Conservation (phyloP, 2,329 filamentous ascomycete genomes). For the Zymoseptoria crescenta region DNA sequence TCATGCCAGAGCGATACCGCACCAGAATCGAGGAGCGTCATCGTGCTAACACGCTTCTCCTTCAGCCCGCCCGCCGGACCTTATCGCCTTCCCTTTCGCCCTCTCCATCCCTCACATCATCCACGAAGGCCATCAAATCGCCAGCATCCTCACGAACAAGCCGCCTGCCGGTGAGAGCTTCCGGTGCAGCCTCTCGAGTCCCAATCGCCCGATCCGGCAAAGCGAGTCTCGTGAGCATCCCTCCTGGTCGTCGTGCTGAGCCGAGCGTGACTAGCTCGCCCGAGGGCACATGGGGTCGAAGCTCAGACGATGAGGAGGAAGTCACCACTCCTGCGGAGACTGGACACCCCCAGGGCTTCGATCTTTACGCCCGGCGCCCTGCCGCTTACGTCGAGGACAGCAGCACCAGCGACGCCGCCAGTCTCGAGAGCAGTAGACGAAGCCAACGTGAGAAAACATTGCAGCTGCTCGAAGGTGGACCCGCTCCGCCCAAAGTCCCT, state of each 20-base stretch:
- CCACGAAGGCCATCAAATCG: slow-evolving; percentile 10
- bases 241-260: neutral
- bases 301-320: slow-evolving; percentile 20
- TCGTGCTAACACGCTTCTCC: neutral
- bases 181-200: neutral
- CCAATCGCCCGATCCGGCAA: neutral
- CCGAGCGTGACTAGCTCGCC: slow-evolving; percentile 19
- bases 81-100: slow-evolving; percentile 1
- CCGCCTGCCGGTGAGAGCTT: neutral
- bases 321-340: slow-evolving; percentile 13
- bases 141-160: slow-evolving; percentile 2
- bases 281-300: slow-evolving; percentile 15
- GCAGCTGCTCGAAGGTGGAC: neutral
- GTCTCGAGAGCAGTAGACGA: slow-evolving; percentile 1
- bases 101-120: neutral
- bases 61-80: neutral
- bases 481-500: neutral
- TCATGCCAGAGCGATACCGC: neutral
- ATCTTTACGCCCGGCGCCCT: neutral
- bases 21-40: neutral
- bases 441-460: neutral
- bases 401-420: slow-evolving; percentile 1
- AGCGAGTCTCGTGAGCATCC: neutral
- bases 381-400: neutral
- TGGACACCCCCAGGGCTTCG: slow-evolving; percentile 1